A percentile compares a stretch with the other conserved stretches of the same genome.
Evolutionary conservation across 768 basidiomycete genomes (phyloP).

Genomic region (Rhizopogon salebrosus): DNA sequence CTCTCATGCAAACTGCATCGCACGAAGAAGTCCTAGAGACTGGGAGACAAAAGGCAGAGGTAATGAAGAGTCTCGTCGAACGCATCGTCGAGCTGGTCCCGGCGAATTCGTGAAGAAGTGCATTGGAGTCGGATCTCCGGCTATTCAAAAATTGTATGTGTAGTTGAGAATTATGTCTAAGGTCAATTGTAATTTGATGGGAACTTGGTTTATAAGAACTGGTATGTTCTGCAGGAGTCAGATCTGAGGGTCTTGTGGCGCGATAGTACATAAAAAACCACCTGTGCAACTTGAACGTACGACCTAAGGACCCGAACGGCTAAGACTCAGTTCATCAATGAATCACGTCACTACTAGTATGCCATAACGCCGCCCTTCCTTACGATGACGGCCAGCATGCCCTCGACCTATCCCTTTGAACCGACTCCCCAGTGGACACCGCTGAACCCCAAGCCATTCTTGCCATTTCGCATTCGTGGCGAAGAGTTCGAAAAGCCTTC

Average conservation of each 20-base stretch:
- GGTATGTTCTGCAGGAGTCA: too few species aligned
- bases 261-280: too few species aligned
- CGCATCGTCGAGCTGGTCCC: slow-evolving; percentile 46
- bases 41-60: slow-evolving; percentile 62
- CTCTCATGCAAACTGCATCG: slow-evolving; percentile 47
- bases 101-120: background rate
- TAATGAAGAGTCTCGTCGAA: slow-evolving; percentile 68
- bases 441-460: slow-evolving; percentile 17
- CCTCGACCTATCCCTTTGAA: slow-evolving; percentile 15
- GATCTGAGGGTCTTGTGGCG: too few species aligned
- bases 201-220: too few species aligned
- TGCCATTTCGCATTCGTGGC: slow-evolving; percentile 11
- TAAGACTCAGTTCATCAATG: too few species aligned
- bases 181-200: too few species aligned
- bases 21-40: slow-evolving; percentile 75
- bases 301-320: too few species aligned
- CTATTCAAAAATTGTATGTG: too few species aligned
- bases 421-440: slow-evolving; percentile 15
- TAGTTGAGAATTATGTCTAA: too few species aligned
- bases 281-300: too few species aligned
- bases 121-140: background rate
- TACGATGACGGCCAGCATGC: background rate
- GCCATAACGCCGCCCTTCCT: too few species aligned
- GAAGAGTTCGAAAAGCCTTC: slow-evolving; percentile 6
- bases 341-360: too few species aligned